A percentile compares a stretch with the other conserved stretches of the same genome.
Evolutionary conservation across 371 early-diverging fungal genomes (phyloP).

Genomic region (Mortierella sp.): DNA sequence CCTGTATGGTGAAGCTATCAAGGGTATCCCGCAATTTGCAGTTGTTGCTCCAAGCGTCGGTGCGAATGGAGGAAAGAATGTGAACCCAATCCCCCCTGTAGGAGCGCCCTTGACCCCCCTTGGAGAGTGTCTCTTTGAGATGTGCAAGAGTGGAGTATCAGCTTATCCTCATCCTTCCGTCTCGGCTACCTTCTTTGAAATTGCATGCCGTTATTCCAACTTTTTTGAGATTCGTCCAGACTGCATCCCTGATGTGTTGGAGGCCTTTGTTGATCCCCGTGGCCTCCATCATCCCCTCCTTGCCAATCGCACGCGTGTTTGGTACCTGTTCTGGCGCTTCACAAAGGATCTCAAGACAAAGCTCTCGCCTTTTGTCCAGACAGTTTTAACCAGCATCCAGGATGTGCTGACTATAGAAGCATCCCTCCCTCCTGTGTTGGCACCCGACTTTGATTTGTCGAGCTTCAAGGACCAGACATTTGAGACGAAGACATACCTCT

Average conservation of each 20-base stretch:
- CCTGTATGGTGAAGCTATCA: conserved; percentile 79
- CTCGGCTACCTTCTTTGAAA: conserved; percentile 82
- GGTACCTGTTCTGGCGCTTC: conserved; percentile 92
- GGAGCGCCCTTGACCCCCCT: conserved; percentile 66
- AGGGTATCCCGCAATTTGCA: conserved; percentile 70
- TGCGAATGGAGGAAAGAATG: conserved; percentile 52
- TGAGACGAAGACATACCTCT: conserved; percentile 89
- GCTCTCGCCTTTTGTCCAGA: conserved; percentile 72
- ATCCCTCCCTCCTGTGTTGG: conserved; percentile 59
- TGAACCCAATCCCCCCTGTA: conserved; percentile 32
- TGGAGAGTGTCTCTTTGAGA: conserved; percentile 76
- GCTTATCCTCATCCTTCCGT: conserved; percentile 85
- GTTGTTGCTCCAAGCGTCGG: conserved; percentile 42
- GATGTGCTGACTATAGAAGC: conserved; percentile 81
- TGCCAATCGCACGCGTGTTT: conserved; percentile 82
- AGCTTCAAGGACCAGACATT: conserved; percentile 68
- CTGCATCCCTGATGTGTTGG: conserved; percentile 75
- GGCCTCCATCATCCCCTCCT: conserved; percentile 82
- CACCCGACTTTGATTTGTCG: conserved; percentile 45
- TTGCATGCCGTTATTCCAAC: conserved; percentile 75
- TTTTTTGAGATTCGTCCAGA: conserved; percentile 80
- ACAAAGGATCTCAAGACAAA: conserved; percentile 76
- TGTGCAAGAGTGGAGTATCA: conserved; percentile 76
- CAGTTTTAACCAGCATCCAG: conserved; percentile 72
- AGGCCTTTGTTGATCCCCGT: conserved; percentile 79